Evolutionary conservation across 768 basidiomycete genomes (phyloP), one percentile per base, ranked within the genome.

Genomic region (Xerocomus potaroensis): DNA sequence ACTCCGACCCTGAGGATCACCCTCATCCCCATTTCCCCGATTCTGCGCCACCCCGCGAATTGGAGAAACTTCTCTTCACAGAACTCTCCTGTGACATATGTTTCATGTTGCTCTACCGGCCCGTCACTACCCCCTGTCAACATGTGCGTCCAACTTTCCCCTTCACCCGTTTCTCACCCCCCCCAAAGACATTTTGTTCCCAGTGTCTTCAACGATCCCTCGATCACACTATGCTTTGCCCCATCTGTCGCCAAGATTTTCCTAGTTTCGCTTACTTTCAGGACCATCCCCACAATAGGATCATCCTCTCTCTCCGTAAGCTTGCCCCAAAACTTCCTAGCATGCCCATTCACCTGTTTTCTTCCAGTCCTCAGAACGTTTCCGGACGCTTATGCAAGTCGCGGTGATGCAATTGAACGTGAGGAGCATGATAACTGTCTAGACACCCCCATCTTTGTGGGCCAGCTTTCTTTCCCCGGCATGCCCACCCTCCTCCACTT

Each of bases 51-150:
- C 51, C 61, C 23, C 64, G 68, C 43, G 63, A 66, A 35, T 76
- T 86, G 48, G 74, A 80, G 58, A 85, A 85, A 61, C 77, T 80
- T 22, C 73, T 87, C 43, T n/a, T 42, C 11, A 57, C 75, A 10
- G 86, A 93, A 55, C 74, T 95, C 45, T 84, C 80, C 16, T 98
- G 95, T 65, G 88, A 93, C 65, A 93, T 98, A 27, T 98, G 95
- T 68, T 87, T 87, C 61, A 76, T 77, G 60, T 69, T 96, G 31
- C 73, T 93, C 54, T 82, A 83, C 68, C 81, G 90, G 53, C 93
- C 95, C 5, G 75, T 93, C 41, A 97, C 95, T 14, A 89, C 94
- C 3, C 89, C 91, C 11, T 97, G 95, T 66, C 94, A 97, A 65
- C 95, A 98, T 69, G 91, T 89, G 61, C 60, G 84, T 75, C 48